These are phyloP conservation scores for Trametes coccinea DNA, from an alignment of 768 basidiomycete genomes.

Conservation along the genomic window DNA sequence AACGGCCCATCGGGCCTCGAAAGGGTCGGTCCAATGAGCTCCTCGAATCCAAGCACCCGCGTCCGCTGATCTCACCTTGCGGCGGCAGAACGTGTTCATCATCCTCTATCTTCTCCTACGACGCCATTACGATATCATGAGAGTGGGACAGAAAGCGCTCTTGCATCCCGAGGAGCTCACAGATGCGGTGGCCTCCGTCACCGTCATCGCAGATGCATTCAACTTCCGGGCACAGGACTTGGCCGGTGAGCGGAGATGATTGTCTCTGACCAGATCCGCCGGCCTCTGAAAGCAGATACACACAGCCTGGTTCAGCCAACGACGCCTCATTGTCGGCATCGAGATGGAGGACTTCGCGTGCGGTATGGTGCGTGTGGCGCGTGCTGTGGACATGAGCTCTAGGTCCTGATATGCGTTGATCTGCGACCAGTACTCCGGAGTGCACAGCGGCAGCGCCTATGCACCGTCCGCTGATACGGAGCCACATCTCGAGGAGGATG, in stretches of 20 bases:
- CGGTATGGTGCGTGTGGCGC: conserved; percentile 1
- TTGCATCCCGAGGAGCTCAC: conserved; percentile 2
- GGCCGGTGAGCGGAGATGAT: neutral
- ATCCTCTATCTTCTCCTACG: conserved; percentile 36
- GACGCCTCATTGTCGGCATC: neutral
- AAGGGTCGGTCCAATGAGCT: conserved; percentile 22
- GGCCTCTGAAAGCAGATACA: too few species aligned
- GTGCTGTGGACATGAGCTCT: neutral
- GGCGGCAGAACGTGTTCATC: conserved; percentile 35
- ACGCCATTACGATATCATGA: conserved; percentile 35
- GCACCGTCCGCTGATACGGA: neutral
- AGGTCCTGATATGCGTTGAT: too few species aligned
- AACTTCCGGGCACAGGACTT: neutral
- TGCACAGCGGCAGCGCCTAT: too few species aligned
- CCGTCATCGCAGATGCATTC: neutral
- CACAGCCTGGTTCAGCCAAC: neutral
- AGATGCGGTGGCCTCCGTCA: neutral
- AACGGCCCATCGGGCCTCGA: conserved; percentile 36
- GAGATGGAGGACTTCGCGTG: conserved; percentile 3
- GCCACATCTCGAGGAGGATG: neutral
- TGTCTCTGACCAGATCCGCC: too few species aligned
- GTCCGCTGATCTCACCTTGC: too few species aligned
- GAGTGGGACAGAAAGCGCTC: neutral
- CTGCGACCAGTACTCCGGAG: too few species aligned
- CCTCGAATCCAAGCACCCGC: neutral